Base-by-base conservation (phyloP, 805 yeast genomes). In the Myxozyma kluyveri region DNA sequence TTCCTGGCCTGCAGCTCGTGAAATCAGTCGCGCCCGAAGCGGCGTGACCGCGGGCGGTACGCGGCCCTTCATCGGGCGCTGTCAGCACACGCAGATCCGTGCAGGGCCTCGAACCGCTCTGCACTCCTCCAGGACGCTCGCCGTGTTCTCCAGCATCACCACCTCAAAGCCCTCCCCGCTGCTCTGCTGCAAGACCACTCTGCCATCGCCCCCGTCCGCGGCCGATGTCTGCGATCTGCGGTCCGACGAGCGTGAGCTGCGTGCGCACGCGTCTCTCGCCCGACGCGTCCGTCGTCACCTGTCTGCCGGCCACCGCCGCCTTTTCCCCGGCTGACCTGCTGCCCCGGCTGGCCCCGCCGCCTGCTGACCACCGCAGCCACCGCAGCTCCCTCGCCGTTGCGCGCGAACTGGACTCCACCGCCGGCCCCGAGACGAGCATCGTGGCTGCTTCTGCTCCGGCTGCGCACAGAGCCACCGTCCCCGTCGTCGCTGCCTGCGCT, bases 101-200 rank as follows among this genome's bases (percentile, higher is more conserved):
- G n/a, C n/a, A n/a, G n/a, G n/a, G n/a, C n/a, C 33, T 29, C 33
- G 33, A 9, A 9, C 14, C 33, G 39, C 39, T 35, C 39, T 7
- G n/a, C 39, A 35, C 42, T 44, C 42, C 49, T 41, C 45, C 22
- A 49, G 45, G 3, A 24, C 17, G 32, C 53, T 49, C 22, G 44
- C 53, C 21, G 39, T 49, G 27, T 36, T 49, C 29, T 35, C 45
- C 22, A 44, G 49, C 19, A 39, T 49, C 24, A 43, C 44, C 47
- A 43, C 52, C 21, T 37, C 48, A n/a, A 49, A 47, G 31, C 44
- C 48, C 21, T 21, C 44, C 39, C 44, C 52, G 35, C 42, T 43
- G 43, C 52, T 49, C 32, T 45, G 37, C 24, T 49, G 52, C 43
- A 42, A 38, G 37, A 45, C 52, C 35, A 12, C 48, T 38, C 12